These are phyloP conservation scores for Sporothrix pseudoabietina DNA, from an alignment of 2,329 filamentous ascomycete species.

Conservation along the genomic window DNA sequence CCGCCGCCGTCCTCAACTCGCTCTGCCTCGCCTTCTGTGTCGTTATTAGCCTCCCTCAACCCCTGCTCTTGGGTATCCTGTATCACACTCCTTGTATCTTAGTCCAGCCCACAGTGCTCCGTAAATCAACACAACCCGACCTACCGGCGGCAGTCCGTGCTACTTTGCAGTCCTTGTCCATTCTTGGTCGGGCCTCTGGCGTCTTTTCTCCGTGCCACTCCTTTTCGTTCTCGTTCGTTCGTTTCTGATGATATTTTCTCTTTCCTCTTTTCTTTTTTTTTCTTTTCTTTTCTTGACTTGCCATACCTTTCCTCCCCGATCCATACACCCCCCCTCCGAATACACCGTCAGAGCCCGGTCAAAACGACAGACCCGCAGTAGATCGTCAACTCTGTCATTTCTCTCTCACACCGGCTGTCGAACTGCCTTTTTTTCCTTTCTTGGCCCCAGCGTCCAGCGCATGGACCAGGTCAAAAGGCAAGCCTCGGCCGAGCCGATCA, in stretches of 20 bases:
- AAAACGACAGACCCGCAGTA: not conserved
- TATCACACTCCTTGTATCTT: conserved; percentile 18
- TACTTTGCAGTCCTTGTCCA: conserved; percentile 10
- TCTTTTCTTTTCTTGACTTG: not conserved
- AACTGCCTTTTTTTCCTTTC: not conserved
- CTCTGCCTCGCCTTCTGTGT: conserved; percentile 6
- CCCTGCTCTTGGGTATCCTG: conserved; percentile 16
- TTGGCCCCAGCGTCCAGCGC: not conserved
- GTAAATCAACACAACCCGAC: conserved; percentile 16
- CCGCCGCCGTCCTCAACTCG: conserved; percentile 6
- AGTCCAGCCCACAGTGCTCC: not conserved
- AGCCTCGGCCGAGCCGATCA: conserved; percentile 13
- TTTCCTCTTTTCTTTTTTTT: not conserved
- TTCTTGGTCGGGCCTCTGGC: conserved; percentile 12
- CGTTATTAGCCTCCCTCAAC: not conserved
- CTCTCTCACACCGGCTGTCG: conserved; percentile 1
- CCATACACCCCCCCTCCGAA: conserved; percentile 4
- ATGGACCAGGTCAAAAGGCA: conserved; percentile 16
- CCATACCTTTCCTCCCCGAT: not conserved
- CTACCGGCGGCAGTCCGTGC: conserved; percentile 21
- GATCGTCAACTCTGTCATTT: not conserved
- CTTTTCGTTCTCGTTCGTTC: not conserved
- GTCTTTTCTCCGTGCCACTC: conserved; percentile 28
- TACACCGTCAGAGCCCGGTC: not conserved
- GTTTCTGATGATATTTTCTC: not conserved